Evolutionary conservation across 331 rosid genomes (phyloP).

Genomic region (Erythrophleum ivorense): DNA sequence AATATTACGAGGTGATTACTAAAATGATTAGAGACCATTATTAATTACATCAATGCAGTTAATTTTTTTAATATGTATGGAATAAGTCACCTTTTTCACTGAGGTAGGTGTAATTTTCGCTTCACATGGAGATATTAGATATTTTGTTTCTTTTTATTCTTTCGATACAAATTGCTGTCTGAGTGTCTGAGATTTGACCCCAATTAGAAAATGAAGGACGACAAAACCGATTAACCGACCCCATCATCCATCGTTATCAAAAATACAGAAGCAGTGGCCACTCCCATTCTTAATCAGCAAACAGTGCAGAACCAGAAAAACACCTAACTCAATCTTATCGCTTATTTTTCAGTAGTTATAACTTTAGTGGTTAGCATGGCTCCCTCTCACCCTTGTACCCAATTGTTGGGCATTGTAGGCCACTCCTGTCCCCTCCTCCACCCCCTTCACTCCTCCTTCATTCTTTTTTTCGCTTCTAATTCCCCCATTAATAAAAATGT

Average conservation of each 20-base stretch:
- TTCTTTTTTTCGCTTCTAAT: not conserved
- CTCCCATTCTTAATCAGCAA: constrained; percentile 36
- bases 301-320: constrained; percentile 58
- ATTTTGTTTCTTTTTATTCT: not conserved
- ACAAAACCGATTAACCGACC: constrained; percentile 55
- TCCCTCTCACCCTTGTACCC: constrained; percentile 46
- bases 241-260: constrained; percentile 52
- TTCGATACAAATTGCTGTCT: constrained; percentile 28
- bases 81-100: not conserved
- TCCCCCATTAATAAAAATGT: not conserved
- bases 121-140: constrained; percentile 36
- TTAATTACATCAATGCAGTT: no score
- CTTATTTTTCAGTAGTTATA: constrained; percentile 57
- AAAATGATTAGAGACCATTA: no score
- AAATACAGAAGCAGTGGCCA: constrained; percentile 32
- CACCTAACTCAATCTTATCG: constrained; percentile 69
- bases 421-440: constrained; percentile 48
- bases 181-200: constrained; percentile 31
- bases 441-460: not conserved
- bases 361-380: constrained; percentile 72
- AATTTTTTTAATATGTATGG: not conserved
- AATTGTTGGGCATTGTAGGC: constrained; percentile 56
- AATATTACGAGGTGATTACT: not conserved
- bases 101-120: constrained; percentile 34
- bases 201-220: constrained; percentile 30